These are phyloP conservation scores for Umbelopsis ramanniana DNA, from an alignment of 192 early-diverging fungal genomes.

Conservation along the genomic window DNA sequence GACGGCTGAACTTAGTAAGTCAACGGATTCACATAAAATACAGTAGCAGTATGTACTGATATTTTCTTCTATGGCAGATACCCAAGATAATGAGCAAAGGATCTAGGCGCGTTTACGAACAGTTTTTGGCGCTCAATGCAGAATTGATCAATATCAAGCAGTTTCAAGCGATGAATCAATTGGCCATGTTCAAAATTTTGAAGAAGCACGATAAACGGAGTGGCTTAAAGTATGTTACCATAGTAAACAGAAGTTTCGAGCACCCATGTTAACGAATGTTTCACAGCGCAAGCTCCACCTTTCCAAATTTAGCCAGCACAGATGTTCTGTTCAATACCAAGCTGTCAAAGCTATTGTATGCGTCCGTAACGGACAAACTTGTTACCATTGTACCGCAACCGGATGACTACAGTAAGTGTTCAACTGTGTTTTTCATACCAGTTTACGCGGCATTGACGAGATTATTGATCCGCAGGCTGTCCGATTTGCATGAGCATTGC, in stretches of 20 bases:
- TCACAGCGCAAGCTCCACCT: constrained; percentile 51
- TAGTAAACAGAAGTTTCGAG: neutral
- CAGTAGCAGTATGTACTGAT: neutral
- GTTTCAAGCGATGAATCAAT: constrained; percentile 79
- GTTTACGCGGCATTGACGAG: neutral
- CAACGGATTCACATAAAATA: neutral
- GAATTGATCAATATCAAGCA: constrained; percentile 75
- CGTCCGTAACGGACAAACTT: constrained; percentile 65
- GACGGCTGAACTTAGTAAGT: constrained; percentile 47
- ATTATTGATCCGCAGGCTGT: constrained; percentile 46
- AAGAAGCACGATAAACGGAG: constrained; percentile 93
- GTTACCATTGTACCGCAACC: constrained; percentile 78
- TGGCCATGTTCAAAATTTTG: constrained; percentile 83
- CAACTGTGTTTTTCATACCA: neutral
- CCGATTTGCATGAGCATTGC: constrained; percentile 79
- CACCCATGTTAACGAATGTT: neutral
- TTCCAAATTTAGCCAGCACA: constrained; percentile 49
- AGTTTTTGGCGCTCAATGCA: constrained; percentile 69
- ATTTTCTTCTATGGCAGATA: constrained; percentile 9
- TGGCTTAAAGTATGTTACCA: constrained; percentile 31
- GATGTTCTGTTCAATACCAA: constrained; percentile 60
- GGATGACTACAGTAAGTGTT: constrained; percentile 65
- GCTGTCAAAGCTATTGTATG: constrained; percentile 65
- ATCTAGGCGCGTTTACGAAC: constrained; percentile 43
- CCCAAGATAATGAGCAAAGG: constrained; percentile 8